Evolutionary conservation across 805 yeast genomes (phyloP).

Genomic region (Starmerella stellata): DNA sequence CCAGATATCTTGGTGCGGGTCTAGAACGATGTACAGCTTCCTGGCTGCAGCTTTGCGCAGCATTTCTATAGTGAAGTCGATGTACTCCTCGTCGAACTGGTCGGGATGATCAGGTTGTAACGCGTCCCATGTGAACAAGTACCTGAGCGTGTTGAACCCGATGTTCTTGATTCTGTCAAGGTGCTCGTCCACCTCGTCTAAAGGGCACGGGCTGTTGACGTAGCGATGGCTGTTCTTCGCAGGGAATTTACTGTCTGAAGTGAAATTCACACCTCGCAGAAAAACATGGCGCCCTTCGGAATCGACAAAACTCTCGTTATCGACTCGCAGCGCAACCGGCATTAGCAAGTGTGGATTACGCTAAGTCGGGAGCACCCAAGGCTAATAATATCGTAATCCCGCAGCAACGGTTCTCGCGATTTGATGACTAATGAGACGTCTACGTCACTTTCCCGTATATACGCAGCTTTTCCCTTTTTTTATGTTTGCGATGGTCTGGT

Average conservation of each 20-base stretch:
- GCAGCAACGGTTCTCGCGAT: too few relatives aligned
- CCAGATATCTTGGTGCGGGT: conserved; percentile 92
- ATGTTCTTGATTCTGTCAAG: conserved; percentile 50
- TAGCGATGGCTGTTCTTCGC: conserved; percentile 34
- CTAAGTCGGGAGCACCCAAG: too few relatives aligned
- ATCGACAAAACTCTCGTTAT: conserved; percentile 40
- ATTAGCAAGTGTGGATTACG: too few relatives aligned
- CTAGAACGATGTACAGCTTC: conserved; percentile 64
- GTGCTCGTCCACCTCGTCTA: conserved; percentile 55
- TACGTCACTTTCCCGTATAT: too few relatives aligned
- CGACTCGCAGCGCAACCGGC: conserved; percentile 4
- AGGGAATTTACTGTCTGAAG: conserved; percentile 58
- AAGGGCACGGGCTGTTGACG: conserved; percentile 61
- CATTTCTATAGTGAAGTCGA: conserved; percentile 49
- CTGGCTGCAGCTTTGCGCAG: conserved; percentile 35
- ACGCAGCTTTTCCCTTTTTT: too few relatives aligned
- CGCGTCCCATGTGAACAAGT: conserved; percentile 81
- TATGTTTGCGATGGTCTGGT: too few relatives aligned
- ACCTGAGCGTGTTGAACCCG: conserved; percentile 67
- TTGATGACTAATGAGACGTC: too few relatives aligned
- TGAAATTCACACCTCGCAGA: conserved; percentile 66
- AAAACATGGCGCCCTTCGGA: conserved; percentile 37
- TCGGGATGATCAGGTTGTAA: conserved; percentile 79
- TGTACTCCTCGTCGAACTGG: conserved; percentile 53
- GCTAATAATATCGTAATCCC: too few relatives aligned